Evolutionary conservation across 2,329 filamentous ascomycete species (phyloP), one percentile per base, ranked within the genome.

Genomic region (Talaromyces sp.): DNA sequence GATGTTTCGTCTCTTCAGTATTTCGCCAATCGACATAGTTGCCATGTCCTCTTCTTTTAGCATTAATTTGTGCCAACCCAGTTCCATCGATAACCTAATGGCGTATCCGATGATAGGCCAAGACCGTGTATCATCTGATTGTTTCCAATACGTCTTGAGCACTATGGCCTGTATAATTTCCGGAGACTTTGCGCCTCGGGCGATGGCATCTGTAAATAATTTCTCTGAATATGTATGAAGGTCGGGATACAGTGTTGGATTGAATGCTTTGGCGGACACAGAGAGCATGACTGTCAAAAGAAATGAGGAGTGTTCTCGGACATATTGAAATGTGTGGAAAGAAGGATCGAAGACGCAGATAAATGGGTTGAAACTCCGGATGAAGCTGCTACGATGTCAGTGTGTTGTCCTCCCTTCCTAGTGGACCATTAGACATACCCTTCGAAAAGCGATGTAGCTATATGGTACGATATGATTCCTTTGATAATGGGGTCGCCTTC

Each of bases 291-390:
- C 67, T 5, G 71, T 75, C 0, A 79, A 68, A 13, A 79, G 71
- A 62, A 79, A 79, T 10, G 77, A 63, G 1, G 76, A 79, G 54
- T 70, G 72, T 52, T 72, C 69, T n/a, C 74, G 71, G 8, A 79
- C 73, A 27, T 75, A 75, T 16, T 69, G 57, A 48, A 79, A 76
- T 1, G 75, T 79, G 65, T 80, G 77, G 5, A 79, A 65, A 3
- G 60, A 61, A 6, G 75, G 76, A 60, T 80, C 78, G 7, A 80
- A 67, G 57, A 79, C 77, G 65, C 74, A 73, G n/a, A 79, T 76
- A 27, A 76, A 80, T 1, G 77, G 75, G 57, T 80, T 80, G 11
- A 78, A 68, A 54, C 72, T 73, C 19, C 66, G 68, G 65, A 79
- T 76, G 64, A 80, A 80, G 19, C 77, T 78, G 37, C 27, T 31